Percentiles rank a stretch among this genome's conserved stretches.
Evolutionary conservation across 2,329 filamentous ascomycete genomes (phyloP).

Genomic region (Aspergillus udagawae): DNA sequence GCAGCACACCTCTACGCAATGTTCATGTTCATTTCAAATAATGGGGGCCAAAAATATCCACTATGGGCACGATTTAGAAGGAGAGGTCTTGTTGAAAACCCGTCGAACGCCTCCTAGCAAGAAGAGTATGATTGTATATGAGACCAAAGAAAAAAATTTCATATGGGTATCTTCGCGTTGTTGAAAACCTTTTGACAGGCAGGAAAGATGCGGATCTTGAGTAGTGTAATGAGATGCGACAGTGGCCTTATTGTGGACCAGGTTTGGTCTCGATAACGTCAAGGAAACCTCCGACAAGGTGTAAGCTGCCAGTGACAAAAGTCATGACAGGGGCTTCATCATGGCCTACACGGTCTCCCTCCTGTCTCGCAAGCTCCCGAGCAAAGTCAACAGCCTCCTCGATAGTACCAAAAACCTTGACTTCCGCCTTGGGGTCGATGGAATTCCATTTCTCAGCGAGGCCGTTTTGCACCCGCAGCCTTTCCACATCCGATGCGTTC

Average conservation of each 20-base stretch:
- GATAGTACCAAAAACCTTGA: slow-evolving; percentile 61
- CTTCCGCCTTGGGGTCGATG: slow-evolving; percentile 49
- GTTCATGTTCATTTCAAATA: background rate
- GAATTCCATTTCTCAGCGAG: slow-evolving; percentile 60
- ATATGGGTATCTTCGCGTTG: slow-evolving; percentile 16
- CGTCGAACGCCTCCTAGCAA: slow-evolving; percentile 10
- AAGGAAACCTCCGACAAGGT: slow-evolving; percentile 75
- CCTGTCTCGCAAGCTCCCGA: slow-evolving; percentile 41
- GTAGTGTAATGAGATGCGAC: slow-evolving; percentile 1
- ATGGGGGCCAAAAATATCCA: background rate
- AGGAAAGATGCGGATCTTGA: background rate
- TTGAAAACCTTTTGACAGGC: slow-evolving; percentile 12
- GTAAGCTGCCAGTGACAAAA: slow-evolving; percentile 77
- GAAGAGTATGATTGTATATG: slow-evolving; percentile 6
- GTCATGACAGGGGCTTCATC: slow-evolving; percentile 52
- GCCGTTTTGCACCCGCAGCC: slow-evolving; percentile 62
- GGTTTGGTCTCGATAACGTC: slow-evolving; percentile 61
- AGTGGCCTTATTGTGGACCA: slow-evolving; percentile 8
- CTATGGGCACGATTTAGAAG: background rate
- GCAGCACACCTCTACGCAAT: background rate
- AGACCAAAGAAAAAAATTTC: slow-evolving; percentile 1
- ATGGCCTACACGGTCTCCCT: slow-evolving; percentile 24
- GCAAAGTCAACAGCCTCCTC: slow-evolving; percentile 64
- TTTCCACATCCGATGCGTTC: slow-evolving; percentile 54
- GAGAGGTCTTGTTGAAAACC: background rate